These are phyloP conservation scores for Boletus sp. DNA, from an alignment of 768 basidiomycete genomes.

Conservation along the genomic window DNA sequence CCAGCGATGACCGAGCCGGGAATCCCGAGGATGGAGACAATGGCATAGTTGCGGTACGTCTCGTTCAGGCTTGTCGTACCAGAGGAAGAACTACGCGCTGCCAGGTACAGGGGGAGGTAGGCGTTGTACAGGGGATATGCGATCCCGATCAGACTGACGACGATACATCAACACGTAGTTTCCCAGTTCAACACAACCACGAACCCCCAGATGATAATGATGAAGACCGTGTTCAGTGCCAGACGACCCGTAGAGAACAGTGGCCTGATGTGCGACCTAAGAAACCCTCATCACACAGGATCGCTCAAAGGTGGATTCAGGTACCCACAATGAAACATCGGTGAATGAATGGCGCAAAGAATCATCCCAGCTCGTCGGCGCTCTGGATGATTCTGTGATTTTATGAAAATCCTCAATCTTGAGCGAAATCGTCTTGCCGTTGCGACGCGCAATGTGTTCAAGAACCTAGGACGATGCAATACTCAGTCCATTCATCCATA, in stretches of 20 bases:
- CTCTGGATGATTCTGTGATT: constrained; percentile 20
- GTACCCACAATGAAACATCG: constrained; percentile 38
- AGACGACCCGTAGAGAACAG: constrained; percentile 45
- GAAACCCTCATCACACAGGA: not conserved
- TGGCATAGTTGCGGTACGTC: constrained; percentile 49
- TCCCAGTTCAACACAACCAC: constrained; percentile 3
- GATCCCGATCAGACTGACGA: constrained; percentile 43
- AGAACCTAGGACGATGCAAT: constrained; percentile 35
- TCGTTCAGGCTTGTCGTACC: constrained; percentile 19
- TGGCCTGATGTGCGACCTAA: constrained; percentile 46
- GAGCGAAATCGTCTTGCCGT: constrained; percentile 44
- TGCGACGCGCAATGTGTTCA: constrained; percentile 45
- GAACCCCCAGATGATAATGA: constrained; percentile 52
- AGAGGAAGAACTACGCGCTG: constrained; percentile 29
- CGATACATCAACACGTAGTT: not conserved
- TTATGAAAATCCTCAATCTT: constrained; percentile 43
- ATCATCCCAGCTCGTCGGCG: constrained; percentile 16
- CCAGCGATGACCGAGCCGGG: constrained; percentile 48
- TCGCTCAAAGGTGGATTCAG: not conserved
- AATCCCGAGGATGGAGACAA: constrained; percentile 45
- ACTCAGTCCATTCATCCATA: not conserved
- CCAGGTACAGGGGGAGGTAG: constrained; percentile 50
- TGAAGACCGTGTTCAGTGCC: constrained; percentile 44
- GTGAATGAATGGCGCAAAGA: constrained; percentile 35
- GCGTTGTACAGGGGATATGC: constrained; percentile 52